A percentile compares a stretch with the other conserved stretches of the same genome.
Evolutionary conservation across 805 yeast genomes (phyloP).

Genomic region (Candida wancherniae): DNA sequence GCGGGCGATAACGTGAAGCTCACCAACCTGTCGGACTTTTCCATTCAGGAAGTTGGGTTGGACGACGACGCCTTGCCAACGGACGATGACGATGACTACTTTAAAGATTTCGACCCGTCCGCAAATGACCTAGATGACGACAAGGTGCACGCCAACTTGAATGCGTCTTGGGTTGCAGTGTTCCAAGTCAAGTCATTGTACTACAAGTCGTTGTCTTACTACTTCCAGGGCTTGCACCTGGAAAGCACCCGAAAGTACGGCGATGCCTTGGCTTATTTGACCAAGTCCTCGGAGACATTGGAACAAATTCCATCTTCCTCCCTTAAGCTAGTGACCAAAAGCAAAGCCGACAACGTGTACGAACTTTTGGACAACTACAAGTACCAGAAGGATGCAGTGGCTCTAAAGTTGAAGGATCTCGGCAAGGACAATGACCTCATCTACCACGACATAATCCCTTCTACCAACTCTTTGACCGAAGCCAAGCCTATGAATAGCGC

Average conservation of each 20-base stretch:
- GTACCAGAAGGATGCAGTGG: conserved; percentile 37
- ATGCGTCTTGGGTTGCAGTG: conserved; percentile 46
- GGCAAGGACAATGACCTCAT: conserved; percentile 86
- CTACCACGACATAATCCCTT: conserved; percentile 75
- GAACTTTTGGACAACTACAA: conserved; percentile 39
- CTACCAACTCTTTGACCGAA: conserved; percentile 53
- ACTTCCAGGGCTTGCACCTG: conserved; percentile 51
- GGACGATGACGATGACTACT: conserved; percentile 11
- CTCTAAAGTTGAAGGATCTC: conserved; percentile 38
- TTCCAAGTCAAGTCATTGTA: conserved; percentile 50
- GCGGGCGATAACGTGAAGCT: conserved; percentile 13
- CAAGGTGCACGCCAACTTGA: conserved; percentile 25
- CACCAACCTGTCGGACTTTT: conserved; percentile 14
- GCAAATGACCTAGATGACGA: conserved; percentile 7
- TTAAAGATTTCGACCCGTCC: conserved; percentile 11
- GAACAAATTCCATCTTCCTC: conserved; percentile 19
- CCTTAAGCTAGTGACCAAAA: conserved; percentile 19
- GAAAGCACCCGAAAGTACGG: conserved; percentile 64
- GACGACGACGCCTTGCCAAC: conserved; percentile 20
- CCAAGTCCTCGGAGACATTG: conserved; percentile 44
- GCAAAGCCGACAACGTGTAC: conserved; percentile 25
- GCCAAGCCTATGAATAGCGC: conserved; percentile 68
- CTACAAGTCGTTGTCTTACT: conserved; percentile 56
- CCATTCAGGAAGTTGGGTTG: conserved; percentile 22
- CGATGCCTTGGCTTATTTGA: conserved; percentile 63